A percentile compares a stretch with the other conserved stretches of the same genome.
phyloP scores from a whole-genome alignment of 1,284 basidiomycete genomes.

The Trichosporon inkin region DNA sequence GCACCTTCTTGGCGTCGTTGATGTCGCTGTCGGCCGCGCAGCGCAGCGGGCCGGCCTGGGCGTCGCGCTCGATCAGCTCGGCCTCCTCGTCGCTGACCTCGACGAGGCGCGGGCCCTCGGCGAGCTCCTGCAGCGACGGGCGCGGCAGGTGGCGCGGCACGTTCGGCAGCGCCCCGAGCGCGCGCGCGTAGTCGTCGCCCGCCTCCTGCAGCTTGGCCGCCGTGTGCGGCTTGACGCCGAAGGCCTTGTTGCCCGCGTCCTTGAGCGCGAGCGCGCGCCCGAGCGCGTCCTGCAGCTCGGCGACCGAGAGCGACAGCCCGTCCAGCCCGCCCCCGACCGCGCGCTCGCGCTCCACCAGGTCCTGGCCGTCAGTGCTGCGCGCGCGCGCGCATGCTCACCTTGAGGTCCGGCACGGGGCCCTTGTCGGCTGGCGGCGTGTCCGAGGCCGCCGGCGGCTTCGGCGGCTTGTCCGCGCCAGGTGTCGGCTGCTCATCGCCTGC shows the following conservation, averaged over 20 bases:
- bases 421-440: not conserved
- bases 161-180: constrained; percentile 32
- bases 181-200: constrained; percentile 31
- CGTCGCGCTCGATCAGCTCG: constrained; percentile 28
- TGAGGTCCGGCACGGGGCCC: not conserved
- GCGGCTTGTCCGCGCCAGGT: not conserved
- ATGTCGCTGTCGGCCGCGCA: constrained; percentile 32
- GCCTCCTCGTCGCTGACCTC: constrained; percentile 44
- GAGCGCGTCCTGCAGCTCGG: constrained; percentile 26
- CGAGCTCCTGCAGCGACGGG: constrained; percentile 7
- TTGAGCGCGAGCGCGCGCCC: constrained; percentile 33
- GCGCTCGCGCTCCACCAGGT: not conserved
- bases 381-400: not conserved
- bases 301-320: not conserved
- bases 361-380: not conserved
- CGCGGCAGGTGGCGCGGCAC: constrained; percentile 16
- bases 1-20: constrained; percentile 34
- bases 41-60: constrained; percentile 19
- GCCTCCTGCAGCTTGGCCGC: constrained; percentile 26
- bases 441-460: not conserved
- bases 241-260: constrained; percentile 36
- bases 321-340: not conserved
- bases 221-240: constrained; percentile 31
- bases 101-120: constrained; percentile 11
- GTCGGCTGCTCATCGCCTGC: no score